phyloP scores from a whole-genome alignment of 2,329 filamentous ascomycete genomes.

The Ascochyta lentis region DNA sequence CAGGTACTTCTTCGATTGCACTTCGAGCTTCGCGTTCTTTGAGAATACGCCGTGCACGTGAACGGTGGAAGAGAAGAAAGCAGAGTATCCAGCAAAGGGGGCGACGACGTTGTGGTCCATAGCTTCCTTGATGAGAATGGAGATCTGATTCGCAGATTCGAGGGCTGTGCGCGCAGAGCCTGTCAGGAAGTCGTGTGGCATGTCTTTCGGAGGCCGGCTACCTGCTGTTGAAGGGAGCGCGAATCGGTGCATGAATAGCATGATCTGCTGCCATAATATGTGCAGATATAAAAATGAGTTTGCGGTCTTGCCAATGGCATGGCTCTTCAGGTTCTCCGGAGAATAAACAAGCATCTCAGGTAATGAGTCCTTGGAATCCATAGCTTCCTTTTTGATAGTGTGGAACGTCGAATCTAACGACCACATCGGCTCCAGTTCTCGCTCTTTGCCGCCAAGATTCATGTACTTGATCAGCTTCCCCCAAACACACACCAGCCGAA shows the following conservation, averaged over 20 bases:
- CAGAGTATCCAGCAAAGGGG: conserved; percentile 93
- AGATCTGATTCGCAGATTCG: conserved; percentile 85
- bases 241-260: conserved; percentile 88
- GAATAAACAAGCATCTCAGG: conserved; percentile 77
- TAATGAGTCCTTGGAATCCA: conserved; percentile 72
- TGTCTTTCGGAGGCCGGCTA: conserved; percentile 69
- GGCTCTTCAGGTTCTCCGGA: conserved; percentile 80
- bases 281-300: conserved; percentile 95
- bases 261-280: conserved; percentile 86
- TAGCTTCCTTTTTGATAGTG: conserved; percentile 71
- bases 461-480: conserved; percentile 88
- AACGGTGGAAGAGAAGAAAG: conserved; percentile 91
- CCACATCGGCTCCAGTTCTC: conserved; percentile 81
- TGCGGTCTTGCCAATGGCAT: conserved; percentile 82
- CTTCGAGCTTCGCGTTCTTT: conserved; percentile 76
- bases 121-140: conserved; percentile 79
- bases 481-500: conserved; percentile 86
- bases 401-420: conserved; percentile 78
- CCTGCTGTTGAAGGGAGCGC: conserved; percentile 74
- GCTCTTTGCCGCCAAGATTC: conserved; percentile 85
- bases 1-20: conserved; percentile 80
- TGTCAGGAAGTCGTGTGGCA: conserved; percentile 78
- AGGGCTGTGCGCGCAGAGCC: conserved; percentile 78
- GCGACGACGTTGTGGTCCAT: conserved; percentile 82
- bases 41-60: conserved; percentile 93